phyloP scores from a whole-genome alignment of 1,139 yeast species.

The Zhuliangozyma parablackwelliae region DNA sequence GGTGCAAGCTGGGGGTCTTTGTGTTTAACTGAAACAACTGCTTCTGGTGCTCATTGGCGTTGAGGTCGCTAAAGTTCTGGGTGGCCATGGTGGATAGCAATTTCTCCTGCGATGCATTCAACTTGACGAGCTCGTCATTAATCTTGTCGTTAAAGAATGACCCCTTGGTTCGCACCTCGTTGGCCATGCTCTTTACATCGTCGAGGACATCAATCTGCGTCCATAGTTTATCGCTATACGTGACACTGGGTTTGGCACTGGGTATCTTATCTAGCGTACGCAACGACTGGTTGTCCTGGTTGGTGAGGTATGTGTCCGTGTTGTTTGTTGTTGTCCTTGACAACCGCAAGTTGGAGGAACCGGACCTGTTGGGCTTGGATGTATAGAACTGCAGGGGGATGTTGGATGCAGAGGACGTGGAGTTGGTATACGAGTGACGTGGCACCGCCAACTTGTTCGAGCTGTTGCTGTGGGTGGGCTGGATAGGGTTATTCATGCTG shows the following conservation, averaged over 20 bases:
- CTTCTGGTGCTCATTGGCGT: constrained; percentile 15
- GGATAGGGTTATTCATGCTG: constrained; percentile 3
- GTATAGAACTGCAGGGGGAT: constrained; percentile 4
- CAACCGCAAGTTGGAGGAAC: constrained; percentile 14
- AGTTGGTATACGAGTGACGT: constrained; percentile 9
- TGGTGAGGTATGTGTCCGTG: constrained; percentile 12
- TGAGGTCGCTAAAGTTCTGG: constrained; percentile 21
- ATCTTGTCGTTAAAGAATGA: constrained; percentile 64
- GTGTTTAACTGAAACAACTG: constrained; percentile 21
- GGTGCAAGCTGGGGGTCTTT: constrained; percentile 3
- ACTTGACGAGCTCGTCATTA: constrained; percentile 48
- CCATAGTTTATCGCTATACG: constrained; percentile 75
- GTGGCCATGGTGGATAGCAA: constrained; percentile 54
- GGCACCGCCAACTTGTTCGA: constrained; percentile 10
- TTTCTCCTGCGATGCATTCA: constrained; percentile 59
- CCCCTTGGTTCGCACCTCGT: constrained; percentile 46
- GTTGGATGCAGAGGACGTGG: constrained; percentile 9
- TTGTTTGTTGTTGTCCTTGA: constrained; percentile 26
- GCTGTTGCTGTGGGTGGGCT: constrained; percentile 4
- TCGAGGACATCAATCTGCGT: constrained; percentile 83
- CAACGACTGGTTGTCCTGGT: constrained; percentile 25
- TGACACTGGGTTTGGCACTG: constrained; percentile 47
- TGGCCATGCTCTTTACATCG: constrained; percentile 68
- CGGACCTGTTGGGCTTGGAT: constrained; percentile 8
- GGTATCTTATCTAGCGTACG: constrained; percentile 43